Evolutionary conservation across 371 early-diverging fungal genomes (phyloP).

Genomic region (Apophysomyces ossiformis): DNA sequence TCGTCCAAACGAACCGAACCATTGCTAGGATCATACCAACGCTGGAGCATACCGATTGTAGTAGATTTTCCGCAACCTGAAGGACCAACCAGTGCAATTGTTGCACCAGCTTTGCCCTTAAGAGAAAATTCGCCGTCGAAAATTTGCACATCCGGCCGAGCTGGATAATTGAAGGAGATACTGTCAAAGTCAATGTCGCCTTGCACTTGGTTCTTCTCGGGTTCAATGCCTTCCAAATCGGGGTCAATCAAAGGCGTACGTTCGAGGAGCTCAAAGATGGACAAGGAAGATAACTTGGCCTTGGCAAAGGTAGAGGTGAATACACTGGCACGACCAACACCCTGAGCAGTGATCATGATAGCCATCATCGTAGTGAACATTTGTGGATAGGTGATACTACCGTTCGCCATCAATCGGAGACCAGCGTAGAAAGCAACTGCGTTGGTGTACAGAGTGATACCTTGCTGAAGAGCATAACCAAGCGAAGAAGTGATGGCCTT

Average conservation of each 20-base stretch:
- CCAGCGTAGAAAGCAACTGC: slow-evolving; percentile 62
- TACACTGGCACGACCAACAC: slow-evolving; percentile 58
- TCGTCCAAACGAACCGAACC: slow-evolving; percentile 67
- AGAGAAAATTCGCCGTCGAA: slow-evolving; percentile 70
- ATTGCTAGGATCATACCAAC: slow-evolving; percentile 74
- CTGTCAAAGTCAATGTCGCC: slow-evolving; percentile 48
- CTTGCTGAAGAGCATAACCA: slow-evolving; percentile 66
- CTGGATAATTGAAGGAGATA: slow-evolving; percentile 80
- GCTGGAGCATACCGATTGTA: slow-evolving; percentile 74
- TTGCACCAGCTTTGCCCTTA: slow-evolving; percentile 65
- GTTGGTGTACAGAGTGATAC: slow-evolving; percentile 60
- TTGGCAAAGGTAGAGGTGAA: slow-evolving; percentile 61
- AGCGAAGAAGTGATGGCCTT: slow-evolving; percentile 59
- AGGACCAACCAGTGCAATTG: slow-evolving; percentile 62
- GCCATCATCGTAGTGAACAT: slow-evolving; percentile 70
- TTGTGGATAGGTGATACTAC: slow-evolving; percentile 25
- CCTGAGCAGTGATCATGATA: slow-evolving; percentile 66
- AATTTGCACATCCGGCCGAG: slow-evolving; percentile 69
- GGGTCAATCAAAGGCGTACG: slow-evolving; percentile 68
- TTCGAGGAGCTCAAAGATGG: slow-evolving; percentile 15
- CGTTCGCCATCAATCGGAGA: slow-evolving; percentile 39
- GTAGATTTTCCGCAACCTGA: slow-evolving; percentile 52
- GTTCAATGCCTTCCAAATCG: slow-evolving; percentile 40
- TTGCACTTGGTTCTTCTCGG: slow-evolving; percentile 32
- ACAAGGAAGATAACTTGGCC: slow-evolving; percentile 61